These are phyloP conservation scores for Phyllachora maydis DNA, from an alignment of 2,329 filamentous ascomycete species.

Conservation along the genomic window DNA sequence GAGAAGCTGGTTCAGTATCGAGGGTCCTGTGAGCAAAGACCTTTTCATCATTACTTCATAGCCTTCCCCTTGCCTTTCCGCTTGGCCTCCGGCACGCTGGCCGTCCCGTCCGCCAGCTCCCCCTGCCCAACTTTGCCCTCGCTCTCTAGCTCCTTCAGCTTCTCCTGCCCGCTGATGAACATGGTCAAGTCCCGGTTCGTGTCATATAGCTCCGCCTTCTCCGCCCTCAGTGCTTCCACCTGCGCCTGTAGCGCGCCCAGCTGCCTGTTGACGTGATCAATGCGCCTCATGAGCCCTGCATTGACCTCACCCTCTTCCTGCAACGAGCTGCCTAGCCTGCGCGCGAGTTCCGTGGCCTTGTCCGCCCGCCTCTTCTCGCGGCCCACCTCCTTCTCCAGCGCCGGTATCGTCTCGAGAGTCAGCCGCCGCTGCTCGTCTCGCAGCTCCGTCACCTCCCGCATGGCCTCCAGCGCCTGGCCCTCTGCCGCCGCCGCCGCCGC, in stretches of 20 bases:
- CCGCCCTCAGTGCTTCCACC: constrained; percentile 18
- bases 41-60: constrained; percentile 12
- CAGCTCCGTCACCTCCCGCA: constrained; percentile 28
- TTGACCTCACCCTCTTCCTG: constrained; percentile 77
- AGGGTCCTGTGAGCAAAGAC: too few relatives aligned
- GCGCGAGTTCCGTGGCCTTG: constrained; percentile 56
- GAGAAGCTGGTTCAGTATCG: too few relatives aligned
- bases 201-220: constrained; percentile 59
- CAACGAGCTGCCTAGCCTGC: constrained; percentile 52
- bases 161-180: constrained; percentile 71
- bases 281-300: constrained; percentile 62
- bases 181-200: constrained; percentile 75
- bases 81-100: constrained; percentile 42
- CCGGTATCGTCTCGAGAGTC: constrained; percentile 33
- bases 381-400: constrained; percentile 51
- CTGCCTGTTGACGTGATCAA: constrained; percentile 50
- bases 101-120: constrained; percentile 54
- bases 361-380: constrained; percentile 47
- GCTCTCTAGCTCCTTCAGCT: constrained; percentile 49
- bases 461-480: constrained; percentile 23
- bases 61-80: constrained; percentile 28
- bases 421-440: constrained; percentile 31
- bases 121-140: constrained; percentile 38
- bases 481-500: constrained; percentile 43
- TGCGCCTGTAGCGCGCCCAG: constrained; percentile 34